Percentiles rank a stretch among this genome's conserved stretches.
These are phyloP conservation scores for Corniculantispora saksenae DNA, from an alignment of 2,329 filamentous ascomycete genomes.

Conservation along the genomic window DNA sequence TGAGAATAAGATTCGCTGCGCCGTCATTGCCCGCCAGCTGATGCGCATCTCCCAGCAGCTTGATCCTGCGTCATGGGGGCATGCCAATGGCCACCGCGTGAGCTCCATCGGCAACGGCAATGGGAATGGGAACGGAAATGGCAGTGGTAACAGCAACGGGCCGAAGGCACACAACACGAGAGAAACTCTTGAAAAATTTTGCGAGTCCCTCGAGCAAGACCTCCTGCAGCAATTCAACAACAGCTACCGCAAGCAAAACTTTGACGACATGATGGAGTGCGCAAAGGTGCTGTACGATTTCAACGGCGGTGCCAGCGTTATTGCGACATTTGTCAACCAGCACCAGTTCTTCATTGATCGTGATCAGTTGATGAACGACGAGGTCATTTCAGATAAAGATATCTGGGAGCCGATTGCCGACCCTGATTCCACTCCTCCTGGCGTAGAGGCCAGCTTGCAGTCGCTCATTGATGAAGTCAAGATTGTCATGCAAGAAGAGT, in stretches of 20 bases:
- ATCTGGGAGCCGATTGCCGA: conserved; percentile 92
- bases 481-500: conserved; percentile 95
- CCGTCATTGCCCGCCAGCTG: conserved; percentile 88
- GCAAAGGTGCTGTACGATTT: conserved; percentile 93
- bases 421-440: conserved; percentile 87
- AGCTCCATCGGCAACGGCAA: conserved; percentile 35
- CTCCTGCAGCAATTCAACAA: conserved; percentile 95
- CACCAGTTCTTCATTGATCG: conserved; percentile 99
- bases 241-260: conserved; percentile 92
- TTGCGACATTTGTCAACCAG: conserved; percentile 95
- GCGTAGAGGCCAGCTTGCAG: conserved; percentile 88
- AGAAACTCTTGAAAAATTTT: conserved; percentile 94
- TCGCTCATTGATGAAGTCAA: conserved; percentile 91
- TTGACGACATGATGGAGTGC: conserved; percentile 97
- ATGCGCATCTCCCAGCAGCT: conserved; percentile 92
- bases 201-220: conserved; percentile 93
- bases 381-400: conserved; percentile 72
- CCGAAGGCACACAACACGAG: conserved; percentile 66
- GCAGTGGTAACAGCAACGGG: conserved; percentile 48
- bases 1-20: conserved; percentile 91
- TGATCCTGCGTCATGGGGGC: conserved; percentile 74
- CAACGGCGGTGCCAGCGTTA: conserved; percentile 92
- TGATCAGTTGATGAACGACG: conserved; percentile 86
- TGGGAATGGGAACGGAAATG: conserved; percentile 31
- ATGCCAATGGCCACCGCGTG: conserved; percentile 51